A percentile compares a stretch with the other conserved stretches of the same genome.
phyloP scores from a whole-genome alignment of 73 alveolate species.

The Tetrahymena elliotti region DNA sequence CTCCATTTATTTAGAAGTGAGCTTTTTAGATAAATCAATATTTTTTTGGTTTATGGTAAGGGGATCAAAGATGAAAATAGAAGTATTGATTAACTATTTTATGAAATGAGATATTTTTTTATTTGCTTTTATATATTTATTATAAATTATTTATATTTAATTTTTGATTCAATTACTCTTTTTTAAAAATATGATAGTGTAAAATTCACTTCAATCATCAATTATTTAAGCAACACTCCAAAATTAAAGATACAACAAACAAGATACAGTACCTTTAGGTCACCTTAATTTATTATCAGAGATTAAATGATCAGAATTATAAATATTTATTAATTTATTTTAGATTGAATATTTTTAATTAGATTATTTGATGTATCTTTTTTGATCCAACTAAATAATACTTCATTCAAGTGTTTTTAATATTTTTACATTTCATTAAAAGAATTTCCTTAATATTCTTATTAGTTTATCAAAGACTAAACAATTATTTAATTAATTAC shows the following conservation, averaged over 20 bases:
- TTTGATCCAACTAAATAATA: neutral
- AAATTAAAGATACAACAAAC: neutral
- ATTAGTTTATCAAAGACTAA: neutral
- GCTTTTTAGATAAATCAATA: neutral
- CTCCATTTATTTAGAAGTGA: neutral
- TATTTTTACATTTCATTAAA: too few relatives aligned
- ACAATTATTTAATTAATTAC: neutral
- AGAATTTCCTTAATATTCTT: neutral
- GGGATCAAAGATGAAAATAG: too few relatives aligned
- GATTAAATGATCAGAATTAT: neutral
- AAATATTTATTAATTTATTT: neutral
- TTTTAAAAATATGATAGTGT: neutral
- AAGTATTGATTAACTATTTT: neutral
- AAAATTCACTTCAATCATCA: neutral
- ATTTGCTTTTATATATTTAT: neutral
- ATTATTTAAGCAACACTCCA: neutral
- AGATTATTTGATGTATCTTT: neutral
- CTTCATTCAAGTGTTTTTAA: too few relatives aligned
- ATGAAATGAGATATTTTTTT: neutral
- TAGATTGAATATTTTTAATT: too few relatives aligned
- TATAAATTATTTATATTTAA: too few relatives aligned
- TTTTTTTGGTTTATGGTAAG: neutral
- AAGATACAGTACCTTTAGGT: neutral
- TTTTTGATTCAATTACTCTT: neutral
- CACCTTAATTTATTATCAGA: neutral